Evolutionary conservation across 805 yeast genomes (phyloP).

Genomic region (Cephaloascus fragrans): DNA sequence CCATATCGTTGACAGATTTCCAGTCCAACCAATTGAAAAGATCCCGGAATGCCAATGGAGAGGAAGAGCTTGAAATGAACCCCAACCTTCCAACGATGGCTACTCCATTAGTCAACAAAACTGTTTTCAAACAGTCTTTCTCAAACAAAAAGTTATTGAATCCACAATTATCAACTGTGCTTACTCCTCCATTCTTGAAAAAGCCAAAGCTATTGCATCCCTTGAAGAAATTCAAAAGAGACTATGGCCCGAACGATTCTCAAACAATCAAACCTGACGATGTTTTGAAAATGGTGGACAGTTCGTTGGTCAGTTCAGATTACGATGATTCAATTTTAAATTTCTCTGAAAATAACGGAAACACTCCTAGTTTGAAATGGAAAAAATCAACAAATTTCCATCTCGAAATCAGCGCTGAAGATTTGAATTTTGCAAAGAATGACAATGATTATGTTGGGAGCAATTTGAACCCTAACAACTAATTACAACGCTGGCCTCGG

Average conservation of each 20-base stretch:
- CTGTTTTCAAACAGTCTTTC: neutral
- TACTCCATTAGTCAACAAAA: neutral
- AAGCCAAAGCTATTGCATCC: neutral
- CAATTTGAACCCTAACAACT: neutral
- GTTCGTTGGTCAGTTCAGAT: neutral
- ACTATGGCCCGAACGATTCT: neutral
- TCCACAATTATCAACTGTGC: neutral
- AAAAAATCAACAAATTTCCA: neutral
- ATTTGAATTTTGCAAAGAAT: conserved; percentile 22
- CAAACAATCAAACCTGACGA: neutral
- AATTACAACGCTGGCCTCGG: too few species aligned
- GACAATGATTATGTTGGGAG: conserved; percentile 18
- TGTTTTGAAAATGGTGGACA: neutral
- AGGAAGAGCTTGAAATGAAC: neutral
- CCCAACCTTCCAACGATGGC: neutral
- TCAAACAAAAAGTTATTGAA: neutral
- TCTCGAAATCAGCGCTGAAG: neutral
- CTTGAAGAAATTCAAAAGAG: neutral
- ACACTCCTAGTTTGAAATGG: neutral
- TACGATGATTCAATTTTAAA: neutral
- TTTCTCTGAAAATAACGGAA: neutral
- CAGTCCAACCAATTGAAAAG: neutral
- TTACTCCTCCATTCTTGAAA: neutral
- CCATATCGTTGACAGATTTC: neutral
- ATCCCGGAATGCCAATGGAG: neutral